A percentile compares a stretch with the other conserved stretches of the same genome.
These are phyloP conservation scores for Physcomitrium patens DNA, from an alignment of 225 moss, liverwort and hornwort genomes.

Conservation along the genomic window DNA sequence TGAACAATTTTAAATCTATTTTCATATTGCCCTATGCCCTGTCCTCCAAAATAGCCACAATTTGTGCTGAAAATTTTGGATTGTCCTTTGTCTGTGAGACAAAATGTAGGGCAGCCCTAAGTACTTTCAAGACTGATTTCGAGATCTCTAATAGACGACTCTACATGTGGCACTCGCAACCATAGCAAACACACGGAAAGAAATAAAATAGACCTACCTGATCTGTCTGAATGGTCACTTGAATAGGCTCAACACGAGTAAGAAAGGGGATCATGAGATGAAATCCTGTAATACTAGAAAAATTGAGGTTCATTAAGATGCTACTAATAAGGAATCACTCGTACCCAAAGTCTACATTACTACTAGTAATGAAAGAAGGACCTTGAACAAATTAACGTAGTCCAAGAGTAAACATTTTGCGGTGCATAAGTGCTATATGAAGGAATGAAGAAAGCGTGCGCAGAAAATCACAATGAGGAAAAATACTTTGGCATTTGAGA, in stretches of 20 bases:
- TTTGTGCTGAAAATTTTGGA: no score
- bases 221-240: slow-evolving; percentile 98
- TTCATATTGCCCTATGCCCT: no score
- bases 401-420: slow-evolving; percentile 3
- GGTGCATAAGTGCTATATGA: slow-evolving; percentile 1
- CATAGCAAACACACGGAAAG: slow-evolving; percentile 2
- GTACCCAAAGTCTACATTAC: slow-evolving; percentile 8
- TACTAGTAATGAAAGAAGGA: neutral
- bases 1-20: no score
- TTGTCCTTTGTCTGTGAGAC: no score
- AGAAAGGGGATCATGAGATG: slow-evolving; percentile 95
- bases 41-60: no score
- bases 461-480: slow-evolving; percentile 7
- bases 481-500: neutral
- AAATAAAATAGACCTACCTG: slow-evolving; percentile 61
- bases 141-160: neutral
- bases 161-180: slow-evolving; percentile 7
- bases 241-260: slow-evolving; percentile 94
- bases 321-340: slow-evolving; percentile 17
- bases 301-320: slow-evolving; percentile 4
- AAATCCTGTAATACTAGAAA: slow-evolving; percentile 63
- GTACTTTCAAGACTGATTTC: neutral
- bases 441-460: neutral
- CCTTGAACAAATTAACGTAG: neutral
- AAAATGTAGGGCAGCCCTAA: no score